Evolutionary conservation across 2,329 filamentous ascomycete species (phyloP), one percentile per base, ranked within the genome.

Genomic region (Rhinocladiella similis): DNA sequence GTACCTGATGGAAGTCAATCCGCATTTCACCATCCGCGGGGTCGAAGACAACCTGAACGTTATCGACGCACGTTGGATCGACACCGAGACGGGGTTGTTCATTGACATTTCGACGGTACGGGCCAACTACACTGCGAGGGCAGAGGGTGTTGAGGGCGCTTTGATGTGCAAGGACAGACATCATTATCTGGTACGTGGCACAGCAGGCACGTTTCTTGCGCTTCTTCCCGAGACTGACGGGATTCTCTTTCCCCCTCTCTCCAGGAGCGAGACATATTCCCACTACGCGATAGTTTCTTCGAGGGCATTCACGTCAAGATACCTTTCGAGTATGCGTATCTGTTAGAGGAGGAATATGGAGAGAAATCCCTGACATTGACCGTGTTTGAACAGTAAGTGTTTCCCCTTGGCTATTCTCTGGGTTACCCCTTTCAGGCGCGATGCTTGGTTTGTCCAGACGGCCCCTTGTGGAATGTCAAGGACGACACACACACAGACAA

Each of bases 51-150:
- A 53, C 12, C 63, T 76, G 47, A 86, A 86, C 58, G 73, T 80
- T 29, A 85, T 86, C 52, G 83, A 86, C 64, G 82, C 78, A 9
- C 74, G 83, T 19, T 86, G 82, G 82, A 83, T 85, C 58, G 83
- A 85, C 64, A 83, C 74, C 18, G 71, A 77, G 0, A 83, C 79
- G 0, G 83, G 83, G 0, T 68, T 85, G 0, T 86, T 83, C 63
- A 84, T 86, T 62, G 83, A 86, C 65, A 83, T 86, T 57, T 85
- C 83, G 0, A 79, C 81, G 5, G 72, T 85, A 4, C 73, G 81
- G 49, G 73, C 73, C 10, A 77, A 83, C 59, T 63, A 71, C 14
- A 70, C 69, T 0, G 72, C 70, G 5, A 69, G 75, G 45, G 66
- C 66, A 0, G 55, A 67, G 3, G 79, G 78, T 1, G 54, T 69